Conservation (phyloP, 2,329 filamentous ascomycete genomes). For the Esteya vermicola region DNA sequence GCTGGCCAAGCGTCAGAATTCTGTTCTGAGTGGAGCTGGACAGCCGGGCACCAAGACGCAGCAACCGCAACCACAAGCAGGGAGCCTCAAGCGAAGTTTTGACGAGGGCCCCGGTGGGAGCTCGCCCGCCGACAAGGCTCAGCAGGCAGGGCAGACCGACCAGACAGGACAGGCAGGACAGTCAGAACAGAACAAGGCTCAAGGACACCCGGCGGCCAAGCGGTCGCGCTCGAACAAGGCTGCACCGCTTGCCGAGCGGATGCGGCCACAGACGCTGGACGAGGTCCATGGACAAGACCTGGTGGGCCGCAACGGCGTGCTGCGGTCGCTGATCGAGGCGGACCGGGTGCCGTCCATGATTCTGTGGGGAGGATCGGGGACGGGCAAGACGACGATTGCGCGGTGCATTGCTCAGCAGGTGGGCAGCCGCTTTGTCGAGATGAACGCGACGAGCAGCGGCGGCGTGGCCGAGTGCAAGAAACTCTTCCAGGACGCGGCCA, state of each 20-base stretch:
- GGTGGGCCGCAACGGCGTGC: constrained; percentile 69
- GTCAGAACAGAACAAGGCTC: too few relatives aligned
- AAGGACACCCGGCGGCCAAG: constrained; percentile 32
- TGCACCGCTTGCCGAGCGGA: constrained; percentile 82
- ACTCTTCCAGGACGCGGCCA: constrained; percentile 71
- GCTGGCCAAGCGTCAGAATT: constrained; percentile 39
- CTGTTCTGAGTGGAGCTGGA: constrained; percentile 18
- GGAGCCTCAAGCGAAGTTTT: constrained; percentile 35
- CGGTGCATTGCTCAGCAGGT: constrained; percentile 74
- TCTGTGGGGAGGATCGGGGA: constrained; percentile 72
- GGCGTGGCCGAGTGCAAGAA: constrained; percentile 88
- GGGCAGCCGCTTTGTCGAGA: constrained; percentile 80
- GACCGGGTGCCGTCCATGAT: constrained; percentile 90
- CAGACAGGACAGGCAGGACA: background rate
- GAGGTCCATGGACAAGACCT: constrained; percentile 86
- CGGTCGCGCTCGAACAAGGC: constrained; percentile 55
- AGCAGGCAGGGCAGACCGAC: background rate
- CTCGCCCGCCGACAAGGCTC: constrained; percentile 8
- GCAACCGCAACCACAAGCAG: constrained; percentile 10
- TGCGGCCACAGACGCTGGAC: constrained; percentile 73
- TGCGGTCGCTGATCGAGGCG: constrained; percentile 74
- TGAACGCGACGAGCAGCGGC: constrained; percentile 82
- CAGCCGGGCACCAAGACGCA: background rate
- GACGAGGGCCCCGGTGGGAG: constrained; percentile 36
- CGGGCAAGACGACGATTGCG: constrained; percentile 84